phyloP scores from a whole-genome alignment of 2,329 filamentous ascomycete genomes.

The Colletotrichum melonis region DNA sequence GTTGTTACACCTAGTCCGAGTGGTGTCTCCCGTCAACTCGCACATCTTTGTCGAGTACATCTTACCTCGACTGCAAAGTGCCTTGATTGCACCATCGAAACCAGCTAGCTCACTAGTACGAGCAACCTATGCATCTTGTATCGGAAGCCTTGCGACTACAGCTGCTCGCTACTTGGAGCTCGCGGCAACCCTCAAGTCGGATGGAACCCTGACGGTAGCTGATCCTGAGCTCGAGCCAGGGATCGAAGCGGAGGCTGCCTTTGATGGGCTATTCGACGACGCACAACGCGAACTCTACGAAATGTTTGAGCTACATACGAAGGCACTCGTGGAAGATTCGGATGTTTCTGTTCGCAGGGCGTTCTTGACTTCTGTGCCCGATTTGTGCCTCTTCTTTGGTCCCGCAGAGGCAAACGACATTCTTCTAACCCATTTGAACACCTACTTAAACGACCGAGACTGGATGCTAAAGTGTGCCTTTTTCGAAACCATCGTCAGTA shows the following conservation, averaged over 20 bases:
- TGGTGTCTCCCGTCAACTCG: slow-evolving; percentile 84
- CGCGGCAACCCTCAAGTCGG: slow-evolving; percentile 86
- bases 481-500: slow-evolving; percentile 93
- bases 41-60: slow-evolving; percentile 78
- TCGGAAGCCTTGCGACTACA: slow-evolving; percentile 88
- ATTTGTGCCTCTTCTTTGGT: slow-evolving; percentile 94
- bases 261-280: slow-evolving; percentile 88
- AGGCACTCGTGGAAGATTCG: slow-evolving; percentile 86
- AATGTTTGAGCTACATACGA: slow-evolving; percentile 88
- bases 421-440: slow-evolving; percentile 95
- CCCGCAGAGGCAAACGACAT: slow-evolving; percentile 94
- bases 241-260: slow-evolving; percentile 73
- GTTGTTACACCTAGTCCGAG: slow-evolving; percentile 84
- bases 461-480: slow-evolving; percentile 98
- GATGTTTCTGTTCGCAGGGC: slow-evolving; percentile 89
- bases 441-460: slow-evolving; percentile 94
- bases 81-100: slow-evolving; percentile 57
- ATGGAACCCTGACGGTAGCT: slow-evolving; percentile 80
- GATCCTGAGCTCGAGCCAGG: slow-evolving; percentile 85
- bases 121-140: slow-evolving; percentile 91
- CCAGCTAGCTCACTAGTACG: slow-evolving; percentile 78
- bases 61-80: slow-evolving; percentile 70
- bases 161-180: slow-evolving; percentile 89
- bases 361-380: slow-evolving; percentile 90
- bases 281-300: slow-evolving; percentile 85